A percentile compares a stretch with the other conserved stretches of the same genome.
Conservation (phyloP, 2,329 filamentous ascomycete genomes). For the Colletotrichum sp. region DNA sequence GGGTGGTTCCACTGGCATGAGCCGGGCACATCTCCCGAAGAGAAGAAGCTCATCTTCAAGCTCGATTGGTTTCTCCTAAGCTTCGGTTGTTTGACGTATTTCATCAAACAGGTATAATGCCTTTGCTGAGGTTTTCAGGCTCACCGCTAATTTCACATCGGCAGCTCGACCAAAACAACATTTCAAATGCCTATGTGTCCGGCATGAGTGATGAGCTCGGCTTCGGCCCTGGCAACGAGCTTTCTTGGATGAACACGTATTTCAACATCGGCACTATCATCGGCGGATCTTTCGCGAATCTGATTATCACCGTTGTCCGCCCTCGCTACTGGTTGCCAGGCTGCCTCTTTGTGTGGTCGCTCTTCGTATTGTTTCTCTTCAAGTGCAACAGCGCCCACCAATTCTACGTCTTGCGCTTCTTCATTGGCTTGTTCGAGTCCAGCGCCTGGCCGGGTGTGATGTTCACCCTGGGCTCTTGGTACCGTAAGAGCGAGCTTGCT, state of each 20-base stretch:
- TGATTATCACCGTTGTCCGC: constrained; percentile 47
- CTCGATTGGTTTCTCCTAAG: constrained; percentile 52
- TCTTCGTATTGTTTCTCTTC: constrained; percentile 46
- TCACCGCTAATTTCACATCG: too few species aligned
- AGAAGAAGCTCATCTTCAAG: constrained; percentile 53
- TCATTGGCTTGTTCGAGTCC: constrained; percentile 60
- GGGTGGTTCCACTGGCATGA: constrained; percentile 48
- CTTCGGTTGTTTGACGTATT: constrained; percentile 49
- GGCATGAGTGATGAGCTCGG: constrained; percentile 52
- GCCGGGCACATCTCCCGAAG: constrained; percentile 40
- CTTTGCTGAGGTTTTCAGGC: too few species aligned
- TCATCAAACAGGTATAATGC: constrained; percentile 41
- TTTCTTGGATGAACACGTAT: constrained; percentile 51
- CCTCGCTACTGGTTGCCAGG: constrained; percentile 46
- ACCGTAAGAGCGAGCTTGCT: constrained; percentile 61
- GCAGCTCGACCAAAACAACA: constrained; percentile 47
- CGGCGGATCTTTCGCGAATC: constrained; percentile 46
- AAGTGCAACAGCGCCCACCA: constrained; percentile 40
- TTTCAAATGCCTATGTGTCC: constrained; percentile 54
- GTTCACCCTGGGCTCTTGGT: constrained; percentile 63
- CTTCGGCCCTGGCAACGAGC: constrained; percentile 44
- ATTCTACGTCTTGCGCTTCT: constrained; percentile 55
- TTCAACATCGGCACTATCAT: constrained; percentile 53
- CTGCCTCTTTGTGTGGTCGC: constrained; percentile 41
- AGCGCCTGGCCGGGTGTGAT: constrained; percentile 61